Conservation (phyloP, 2,329 filamentous ascomycete genomes). For the Plectosphaerella cucumerina region DNA sequence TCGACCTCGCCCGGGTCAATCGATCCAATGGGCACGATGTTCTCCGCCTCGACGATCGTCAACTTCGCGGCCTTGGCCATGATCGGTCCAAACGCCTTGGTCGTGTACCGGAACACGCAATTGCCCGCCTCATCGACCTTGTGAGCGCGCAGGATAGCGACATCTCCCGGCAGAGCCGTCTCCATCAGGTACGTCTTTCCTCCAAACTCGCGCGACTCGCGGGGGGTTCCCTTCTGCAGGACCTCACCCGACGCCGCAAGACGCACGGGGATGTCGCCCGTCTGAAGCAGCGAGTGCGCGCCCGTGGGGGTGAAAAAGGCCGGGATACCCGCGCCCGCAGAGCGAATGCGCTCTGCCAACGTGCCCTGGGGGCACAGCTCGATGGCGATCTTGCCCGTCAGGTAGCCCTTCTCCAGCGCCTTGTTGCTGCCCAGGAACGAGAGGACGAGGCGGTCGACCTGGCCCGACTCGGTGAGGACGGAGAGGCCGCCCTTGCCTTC, state of each 20-base stretch:
- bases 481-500: slow-evolving; percentile 66
- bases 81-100: slow-evolving; percentile 68
- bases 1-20: slow-evolving; percentile 73
- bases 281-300: slow-evolving; percentile 62
- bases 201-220: slow-evolving; percentile 70
- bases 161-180: slow-evolving; percentile 69
- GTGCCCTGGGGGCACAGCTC: slow-evolving; percentile 76
- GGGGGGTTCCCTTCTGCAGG: slow-evolving; percentile 58
- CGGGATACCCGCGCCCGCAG: slow-evolving; percentile 71
- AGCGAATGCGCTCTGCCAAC: slow-evolving; percentile 66
- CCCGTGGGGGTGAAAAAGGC: slow-evolving; percentile 79
- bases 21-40: slow-evolving; percentile 72
- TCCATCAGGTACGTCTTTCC: slow-evolving; percentile 75
- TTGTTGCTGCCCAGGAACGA: slow-evolving; percentile 79
- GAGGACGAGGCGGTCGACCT: slow-evolving; percentile 67
- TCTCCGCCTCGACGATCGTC: slow-evolving; percentile 80
- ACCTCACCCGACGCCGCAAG: slow-evolving; percentile 56
- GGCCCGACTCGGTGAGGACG: slow-evolving; percentile 63
- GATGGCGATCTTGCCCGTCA: slow-evolving; percentile 69
- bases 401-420: slow-evolving; percentile 67
- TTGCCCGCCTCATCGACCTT: slow-evolving; percentile 76
- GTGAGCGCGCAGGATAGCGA: slow-evolving; percentile 72
- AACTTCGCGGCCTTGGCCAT: slow-evolving; percentile 78
- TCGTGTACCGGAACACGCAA: slow-evolving; percentile 75
- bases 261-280: slow-evolving; percentile 62